A percentile compares a stretch with the other conserved stretches of the same genome.
phyloP scores from a whole-genome alignment of 306 rosid species.

The Gastrolobium villosum region DNA sequence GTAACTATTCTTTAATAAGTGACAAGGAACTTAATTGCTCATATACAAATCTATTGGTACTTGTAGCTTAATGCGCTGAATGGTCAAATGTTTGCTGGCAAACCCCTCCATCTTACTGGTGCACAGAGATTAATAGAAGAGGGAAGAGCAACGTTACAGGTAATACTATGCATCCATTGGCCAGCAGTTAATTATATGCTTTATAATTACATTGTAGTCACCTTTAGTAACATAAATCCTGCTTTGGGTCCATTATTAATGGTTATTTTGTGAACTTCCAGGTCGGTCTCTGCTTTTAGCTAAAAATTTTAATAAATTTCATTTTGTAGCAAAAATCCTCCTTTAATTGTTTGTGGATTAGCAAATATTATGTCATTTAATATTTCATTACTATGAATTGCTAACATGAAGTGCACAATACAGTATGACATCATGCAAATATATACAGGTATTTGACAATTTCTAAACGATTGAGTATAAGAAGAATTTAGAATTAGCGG shows the following conservation, averaged over 20 bases:
- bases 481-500: background rate
- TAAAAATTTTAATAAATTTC: background rate
- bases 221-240: background rate
- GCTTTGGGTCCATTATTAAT: background rate
- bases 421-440: background rate
- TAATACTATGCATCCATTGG: slow-evolving; percentile 12
- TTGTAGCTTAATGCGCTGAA: slow-evolving; percentile 61
- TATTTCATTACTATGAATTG: background rate
- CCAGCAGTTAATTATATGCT: background rate
- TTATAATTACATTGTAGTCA: background rate
- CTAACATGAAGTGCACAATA: background rate
- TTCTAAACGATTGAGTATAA: background rate
- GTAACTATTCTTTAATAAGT: background rate
- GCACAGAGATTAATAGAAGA: slow-evolving; percentile 68
- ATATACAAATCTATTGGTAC: slow-evolving; percentile 6
- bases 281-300: background rate
- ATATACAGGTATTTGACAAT: background rate
- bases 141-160: slow-evolving; percentile 67
- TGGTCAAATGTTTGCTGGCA: slow-evolving; percentile 56
- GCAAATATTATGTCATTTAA: background rate
- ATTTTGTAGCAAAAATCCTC: slow-evolving; percentile 2
- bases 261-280: background rate
- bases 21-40: slow-evolving; percentile 1
- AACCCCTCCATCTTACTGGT: slow-evolving; percentile 66
- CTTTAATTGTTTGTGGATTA: background rate